phyloP scores from a whole-genome alignment of 306 rosid species.

The Begonia peltatifolia region DNA sequence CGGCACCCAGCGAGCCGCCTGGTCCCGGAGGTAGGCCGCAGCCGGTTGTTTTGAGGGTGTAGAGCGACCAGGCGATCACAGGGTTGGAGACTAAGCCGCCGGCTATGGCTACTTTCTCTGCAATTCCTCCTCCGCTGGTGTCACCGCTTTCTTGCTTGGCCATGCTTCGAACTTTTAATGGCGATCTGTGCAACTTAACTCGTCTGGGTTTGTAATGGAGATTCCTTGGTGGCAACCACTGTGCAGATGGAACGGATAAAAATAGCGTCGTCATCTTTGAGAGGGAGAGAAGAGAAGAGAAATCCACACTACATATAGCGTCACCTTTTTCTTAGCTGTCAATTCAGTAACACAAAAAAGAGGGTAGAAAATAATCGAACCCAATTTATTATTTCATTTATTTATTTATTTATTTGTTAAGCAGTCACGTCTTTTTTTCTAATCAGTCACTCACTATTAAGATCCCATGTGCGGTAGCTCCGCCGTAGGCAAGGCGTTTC shows the following conservation, averaged over 20 bases:
- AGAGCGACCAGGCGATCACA: conserved; percentile 85
- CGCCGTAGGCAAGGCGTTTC: no score
- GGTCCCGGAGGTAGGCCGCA: conserved; percentile 96
- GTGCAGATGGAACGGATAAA: background rate
- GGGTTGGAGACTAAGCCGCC: conserved; percentile 71
- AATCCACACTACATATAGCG: no score
- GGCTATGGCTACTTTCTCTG: conserved; percentile 53
- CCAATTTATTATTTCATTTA: no score
- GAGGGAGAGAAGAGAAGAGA: background rate
- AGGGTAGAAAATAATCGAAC: no score
- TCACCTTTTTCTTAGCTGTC: no score
- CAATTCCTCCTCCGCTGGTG: conserved; percentile 15
- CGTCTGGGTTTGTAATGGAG: background rate
- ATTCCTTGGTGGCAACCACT: background rate
- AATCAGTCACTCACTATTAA: no score
- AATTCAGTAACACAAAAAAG: no score
- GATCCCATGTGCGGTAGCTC: no score
- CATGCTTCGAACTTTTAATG: conserved; percentile 34
- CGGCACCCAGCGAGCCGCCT: conserved; percentile 72
- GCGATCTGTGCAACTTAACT: background rate
- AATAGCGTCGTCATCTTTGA: conserved; percentile 4
- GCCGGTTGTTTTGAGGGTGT: conserved; percentile 78
- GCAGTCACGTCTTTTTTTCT: no score
- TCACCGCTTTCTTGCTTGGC: conserved; percentile 38
- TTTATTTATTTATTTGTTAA: no score